Evolutionary conservation across 768 basidiomycete species (phyloP), one percentile per base, ranked within the genome.

Genomic region (Auricularia sp.): DNA sequence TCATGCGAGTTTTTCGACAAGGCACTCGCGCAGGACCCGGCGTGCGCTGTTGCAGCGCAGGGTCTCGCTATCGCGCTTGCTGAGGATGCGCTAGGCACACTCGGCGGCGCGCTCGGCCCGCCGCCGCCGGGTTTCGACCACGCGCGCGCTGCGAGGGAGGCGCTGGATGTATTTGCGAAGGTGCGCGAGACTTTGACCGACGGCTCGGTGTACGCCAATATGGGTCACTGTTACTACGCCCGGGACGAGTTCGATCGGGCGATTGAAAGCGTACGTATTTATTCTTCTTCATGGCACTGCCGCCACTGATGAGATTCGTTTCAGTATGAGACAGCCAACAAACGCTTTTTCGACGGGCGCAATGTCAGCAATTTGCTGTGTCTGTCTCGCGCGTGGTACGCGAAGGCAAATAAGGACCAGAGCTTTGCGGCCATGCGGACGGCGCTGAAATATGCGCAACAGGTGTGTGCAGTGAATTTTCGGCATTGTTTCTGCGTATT

Each of bases 161-260:
- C 97, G 0, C 75, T 99, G 54, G 87, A 89, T 61, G 82, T 96
- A 42, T 93, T 99, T 71, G 88, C 86, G 2, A 93, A 96, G 75
- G 88, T 98, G 62, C 82, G 93, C 64, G 97, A 98, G 77, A 88
- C 86, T 2, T 76, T 94, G 63, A 83, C 85, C 65, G 84, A 85
- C 54, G 92, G 91, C 6, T 90, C 90, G 66, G 94, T 97, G 3
- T 94, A 95, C 71, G 80, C 92, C 71, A 99, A 99, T 73, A 95
- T 98, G 81, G 97, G 95, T 0, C 97, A 98, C 71, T 97, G 94
- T 70, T 90, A 94, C 73, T 96, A 92, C 71, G 83, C 86, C 21
- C 82, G 92, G 62, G 96, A 97, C 66, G 96, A 99, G 73, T 97
- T 88, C 72, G 96, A 98, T 68, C 83, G 91, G 61, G 96, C 97